A percentile compares a stretch with the other conserved stretches of the same genome.
Evolutionary conservation across 2,329 filamentous ascomycete species (phyloP).

Genomic region (Talaromyces islandicus): DNA sequence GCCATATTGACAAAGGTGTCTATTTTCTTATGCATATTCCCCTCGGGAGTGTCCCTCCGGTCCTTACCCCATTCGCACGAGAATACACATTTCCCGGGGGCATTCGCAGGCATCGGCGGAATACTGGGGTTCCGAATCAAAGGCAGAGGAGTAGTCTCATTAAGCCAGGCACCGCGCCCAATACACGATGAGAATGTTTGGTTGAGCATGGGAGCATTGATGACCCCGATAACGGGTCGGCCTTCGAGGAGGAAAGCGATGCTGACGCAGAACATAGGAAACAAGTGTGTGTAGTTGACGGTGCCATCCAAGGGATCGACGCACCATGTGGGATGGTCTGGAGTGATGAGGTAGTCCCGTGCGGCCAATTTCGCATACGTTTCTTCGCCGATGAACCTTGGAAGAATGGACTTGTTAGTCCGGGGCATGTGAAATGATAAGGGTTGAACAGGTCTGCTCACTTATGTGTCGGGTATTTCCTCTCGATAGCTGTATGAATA

Average conservation of each 20-base stretch:
- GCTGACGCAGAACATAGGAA: constrained; percentile 75
- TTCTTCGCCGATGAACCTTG: constrained; percentile 66
- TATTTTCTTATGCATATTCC: constrained; percentile 66
- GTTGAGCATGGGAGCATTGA: constrained; percentile 64
- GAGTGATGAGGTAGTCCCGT: constrained; percentile 61
- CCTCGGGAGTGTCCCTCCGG: constrained; percentile 57
- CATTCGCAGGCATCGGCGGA: constrained; percentile 56
- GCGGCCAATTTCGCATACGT: constrained; percentile 59
- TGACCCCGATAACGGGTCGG: constrained; percentile 61
- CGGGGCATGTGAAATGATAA: background rate
- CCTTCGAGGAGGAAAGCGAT: constrained; percentile 61
- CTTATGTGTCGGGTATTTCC: constrained; percentile 61
- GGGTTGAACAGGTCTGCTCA: constrained; percentile 31
- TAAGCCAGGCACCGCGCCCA: constrained; percentile 64
- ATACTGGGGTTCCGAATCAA: constrained; percentile 49
- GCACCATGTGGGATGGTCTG: constrained; percentile 61
- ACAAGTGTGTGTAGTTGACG: constrained; percentile 74
- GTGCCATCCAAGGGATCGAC: constrained; percentile 74
- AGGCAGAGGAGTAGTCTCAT: constrained; percentile 58
- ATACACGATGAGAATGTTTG: constrained; percentile 64
- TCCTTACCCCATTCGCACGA: constrained; percentile 78
- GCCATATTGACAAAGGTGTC: constrained; percentile 73
- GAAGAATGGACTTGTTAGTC: background rate
- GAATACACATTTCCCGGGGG: constrained; percentile 63
- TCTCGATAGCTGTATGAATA: constrained; percentile 54